Conservation (phyloP, 2,329 filamentous ascomycete species). For the Endoconidiophora polonica region DNA sequence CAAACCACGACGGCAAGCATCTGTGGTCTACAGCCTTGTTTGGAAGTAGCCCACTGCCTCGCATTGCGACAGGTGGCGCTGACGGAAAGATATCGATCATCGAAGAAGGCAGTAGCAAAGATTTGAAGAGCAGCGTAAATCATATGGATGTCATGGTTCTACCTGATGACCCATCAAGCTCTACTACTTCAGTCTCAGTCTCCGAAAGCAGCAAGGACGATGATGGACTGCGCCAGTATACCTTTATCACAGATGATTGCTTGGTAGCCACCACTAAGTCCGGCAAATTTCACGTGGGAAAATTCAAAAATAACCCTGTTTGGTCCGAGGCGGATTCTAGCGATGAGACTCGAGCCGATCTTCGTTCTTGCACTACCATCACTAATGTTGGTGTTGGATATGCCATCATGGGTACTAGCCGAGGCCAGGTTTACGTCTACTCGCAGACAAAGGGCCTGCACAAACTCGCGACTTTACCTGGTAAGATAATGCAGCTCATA, state of each 20-base stretch:
- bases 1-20: conserved; percentile 71
- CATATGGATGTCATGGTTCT: conserved; percentile 11
- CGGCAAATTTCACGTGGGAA: conserved; percentile 39
- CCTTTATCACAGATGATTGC: conserved; percentile 36
- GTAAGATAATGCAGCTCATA: conserved; percentile 36
- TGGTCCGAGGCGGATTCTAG: conserved; percentile 29
- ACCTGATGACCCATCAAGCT: conserved; percentile 1
- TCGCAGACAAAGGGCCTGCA: conserved; percentile 18
- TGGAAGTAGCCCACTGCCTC: conserved; percentile 19
- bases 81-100: conserved; percentile 53
- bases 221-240: conserved; percentile 42
- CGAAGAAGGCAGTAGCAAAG: conserved; percentile 14
- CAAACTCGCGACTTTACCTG: conserved; percentile 24
- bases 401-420: conserved; percentile 32
- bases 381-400: conserved; percentile 23
- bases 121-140: neutral
- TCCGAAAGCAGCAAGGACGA: conserved; percentile 1
- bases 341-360: conserved; percentile 20
- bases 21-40: conserved; percentile 57
- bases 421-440: conserved; percentile 32
- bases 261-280: conserved; percentile 43
- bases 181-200: neutral
- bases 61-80: conserved; percentile 63
- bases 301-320: conserved; percentile 17
- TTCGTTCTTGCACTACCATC: conserved; percentile 32